Percentiles rank a stretch among this genome's conserved stretches.
phyloP scores from a whole-genome alignment of 2,329 filamentous ascomycete genomes.

The Stemphylium lycopersici region DNA sequence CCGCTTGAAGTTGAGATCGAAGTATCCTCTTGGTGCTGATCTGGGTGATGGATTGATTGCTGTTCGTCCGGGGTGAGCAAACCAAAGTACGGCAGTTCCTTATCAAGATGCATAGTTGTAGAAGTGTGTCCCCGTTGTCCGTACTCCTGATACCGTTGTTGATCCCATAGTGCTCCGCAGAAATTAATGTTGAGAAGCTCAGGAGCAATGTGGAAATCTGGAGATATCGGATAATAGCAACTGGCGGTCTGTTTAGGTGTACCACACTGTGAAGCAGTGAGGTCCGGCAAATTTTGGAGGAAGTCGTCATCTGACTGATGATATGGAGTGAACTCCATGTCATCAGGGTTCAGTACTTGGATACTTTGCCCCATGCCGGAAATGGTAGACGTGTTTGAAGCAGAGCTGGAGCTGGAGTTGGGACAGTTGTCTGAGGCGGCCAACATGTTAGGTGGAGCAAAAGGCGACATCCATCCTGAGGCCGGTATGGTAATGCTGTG shows the following conservation, averaged over 20 bases:
- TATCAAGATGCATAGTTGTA: not conserved
- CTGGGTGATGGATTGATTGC: not conserved
- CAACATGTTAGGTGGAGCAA: not conserved
- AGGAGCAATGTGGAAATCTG: conserved; percentile 4
- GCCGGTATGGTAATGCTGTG: not conserved
- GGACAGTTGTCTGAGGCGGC: conserved; percentile 1
- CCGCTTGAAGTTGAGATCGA: not conserved
- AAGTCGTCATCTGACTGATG: conserved; percentile 3
- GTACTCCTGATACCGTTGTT: not conserved
- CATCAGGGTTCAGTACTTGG: not conserved
- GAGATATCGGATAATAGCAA: conserved; percentile 4
- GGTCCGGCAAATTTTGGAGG: not conserved
- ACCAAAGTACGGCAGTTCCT: conserved; percentile 9
- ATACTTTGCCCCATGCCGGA: not conserved
- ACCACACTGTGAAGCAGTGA: conserved; percentile 1
- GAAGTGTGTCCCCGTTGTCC: not conserved
- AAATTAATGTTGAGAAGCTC: conserved; percentile 3
- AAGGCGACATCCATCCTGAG: conserved; percentile 3
- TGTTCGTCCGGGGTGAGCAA: conserved; percentile 3
- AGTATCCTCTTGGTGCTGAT: not conserved
- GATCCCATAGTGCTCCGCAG: conserved; percentile 6
- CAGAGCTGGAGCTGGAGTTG: conserved; percentile 3
- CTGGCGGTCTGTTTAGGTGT: conserved; percentile 1
- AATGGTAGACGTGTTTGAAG: not conserved
- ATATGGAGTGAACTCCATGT: conserved; percentile 3